Evolutionary conservation across 805 yeast species (phyloP).

Genomic region (Ogataea ramenticola): DNA sequence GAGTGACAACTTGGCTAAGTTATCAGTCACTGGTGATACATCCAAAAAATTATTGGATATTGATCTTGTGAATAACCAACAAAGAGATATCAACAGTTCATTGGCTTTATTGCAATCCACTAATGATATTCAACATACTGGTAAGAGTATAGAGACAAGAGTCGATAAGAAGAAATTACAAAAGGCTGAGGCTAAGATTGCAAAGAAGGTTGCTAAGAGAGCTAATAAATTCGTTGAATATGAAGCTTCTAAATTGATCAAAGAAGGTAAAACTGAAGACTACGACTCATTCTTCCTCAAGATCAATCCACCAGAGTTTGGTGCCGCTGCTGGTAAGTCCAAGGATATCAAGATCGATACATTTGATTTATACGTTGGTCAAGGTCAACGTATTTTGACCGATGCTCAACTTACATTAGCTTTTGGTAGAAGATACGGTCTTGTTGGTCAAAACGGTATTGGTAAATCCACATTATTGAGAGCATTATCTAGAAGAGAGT

Average conservation of each 20-base stretch:
- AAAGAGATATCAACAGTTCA: constrained; percentile 68
- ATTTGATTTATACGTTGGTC: constrained; percentile 92
- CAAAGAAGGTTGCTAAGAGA: constrained; percentile 92
- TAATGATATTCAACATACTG: constrained; percentile 84
- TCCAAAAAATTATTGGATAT: constrained; percentile 80
- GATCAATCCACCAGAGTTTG: constrained; percentile 90
- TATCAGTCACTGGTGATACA: constrained; percentile 77
- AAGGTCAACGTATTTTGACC: constrained; percentile 85
- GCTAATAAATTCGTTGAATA: constrained; percentile 73
- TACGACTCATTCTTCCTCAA: constrained; percentile 93
- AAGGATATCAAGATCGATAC: constrained; percentile 91
- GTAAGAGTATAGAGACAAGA: constrained; percentile 84
- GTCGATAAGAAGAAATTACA: constrained; percentile 96
- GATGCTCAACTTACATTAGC: constrained; percentile 84
- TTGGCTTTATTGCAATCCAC: constrained; percentile 72
- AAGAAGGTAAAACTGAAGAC: constrained; percentile 57
- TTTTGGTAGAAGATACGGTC: constrained; percentile 91
- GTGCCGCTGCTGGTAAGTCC: constrained; percentile 89
- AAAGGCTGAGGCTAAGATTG: constrained; percentile 95
- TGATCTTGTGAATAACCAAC: constrained; percentile 61
- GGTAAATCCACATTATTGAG: constrained; percentile 93
- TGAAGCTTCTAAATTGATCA: constrained; percentile 88
- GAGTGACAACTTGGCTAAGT: constrained; percentile 61
- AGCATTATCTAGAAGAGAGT: constrained; percentile 90
- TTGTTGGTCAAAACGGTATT: constrained; percentile 98